Conservation (phyloP, 306 rosid genomes). For the Pueraria montana region DNA sequence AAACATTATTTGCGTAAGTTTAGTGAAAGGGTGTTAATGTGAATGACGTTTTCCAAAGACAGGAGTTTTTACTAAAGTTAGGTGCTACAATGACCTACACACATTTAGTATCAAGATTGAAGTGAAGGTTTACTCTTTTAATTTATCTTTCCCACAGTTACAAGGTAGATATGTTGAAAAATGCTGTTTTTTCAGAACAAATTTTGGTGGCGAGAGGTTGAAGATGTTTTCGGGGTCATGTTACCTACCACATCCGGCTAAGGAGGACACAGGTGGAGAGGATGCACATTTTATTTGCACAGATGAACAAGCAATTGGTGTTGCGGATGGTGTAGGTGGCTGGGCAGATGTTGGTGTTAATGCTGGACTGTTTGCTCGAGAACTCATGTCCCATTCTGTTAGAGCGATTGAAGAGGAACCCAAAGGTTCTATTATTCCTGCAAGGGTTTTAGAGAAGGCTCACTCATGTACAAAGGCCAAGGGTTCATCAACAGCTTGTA, state of each 20-base stretch:
- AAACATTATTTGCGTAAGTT: background rate
- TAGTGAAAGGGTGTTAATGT: background rate
- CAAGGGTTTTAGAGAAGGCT: conserved; percentile 88
- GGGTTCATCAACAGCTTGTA: conserved; percentile 97
- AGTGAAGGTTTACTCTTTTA: background rate
- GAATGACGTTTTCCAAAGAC: background rate
- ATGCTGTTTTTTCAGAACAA: conserved; percentile 58
- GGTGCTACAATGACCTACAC: background rate
- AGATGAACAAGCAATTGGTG: conserved; percentile 83
- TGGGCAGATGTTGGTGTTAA: conserved; percentile 96
- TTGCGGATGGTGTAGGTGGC: conserved; percentile 98
- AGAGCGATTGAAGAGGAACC: conserved; percentile 80
- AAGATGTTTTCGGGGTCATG: conserved; percentile 85
- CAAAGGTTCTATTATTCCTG: conserved; percentile 68
- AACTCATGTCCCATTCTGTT: conserved; percentile 78
- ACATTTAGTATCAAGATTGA: background rate
- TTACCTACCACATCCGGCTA: conserved; percentile 93
- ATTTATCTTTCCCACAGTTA: conserved; percentile 13
- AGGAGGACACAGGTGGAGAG: conserved; percentile 91
- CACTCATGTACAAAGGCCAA: conserved; percentile 68
- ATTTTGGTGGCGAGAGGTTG: conserved; percentile 59
- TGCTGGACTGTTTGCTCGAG: conserved; percentile 80
- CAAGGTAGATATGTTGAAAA: background rate
- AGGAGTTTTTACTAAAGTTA: background rate
- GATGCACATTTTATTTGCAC: conserved; percentile 91